Base-by-base conservation (phyloP, 179 eudicot species). In the Spinacia oleracea region DNA sequence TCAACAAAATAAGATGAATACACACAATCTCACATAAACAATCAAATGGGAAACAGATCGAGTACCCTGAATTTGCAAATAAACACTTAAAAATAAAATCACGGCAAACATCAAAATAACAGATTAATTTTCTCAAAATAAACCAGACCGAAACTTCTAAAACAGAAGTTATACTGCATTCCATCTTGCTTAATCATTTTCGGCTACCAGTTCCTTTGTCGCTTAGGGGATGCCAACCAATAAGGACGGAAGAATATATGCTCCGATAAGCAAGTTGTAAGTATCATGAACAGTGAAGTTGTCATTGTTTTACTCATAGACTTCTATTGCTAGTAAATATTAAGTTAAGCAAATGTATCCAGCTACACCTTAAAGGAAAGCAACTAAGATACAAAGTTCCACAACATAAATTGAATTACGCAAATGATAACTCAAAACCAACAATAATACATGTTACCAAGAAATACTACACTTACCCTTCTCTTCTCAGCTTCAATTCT, bases 401-500 rank as follows among this genome's bases (percentile, higher is more conserved):
- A 6, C 16, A 11, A 73, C 1, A 75, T 1, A 34, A 27, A 18
- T 9, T n/a, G 15, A 16, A 21, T 53, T 16, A 40, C 10, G 60
- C 12, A 67, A 63, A 31, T 31, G 32, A 15, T n/a, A 25, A 35
- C 60, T 25, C 27, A 5, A 29, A 75, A 38, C 27, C 50, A 66
- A 31, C 40, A 18, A 76, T 40, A 69, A 25, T 20, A 9, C 32
- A 27, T 55, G 73, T 59, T 18, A 29, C 23, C n/a, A 43, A 9
- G 67, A 72, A 3, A 50, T 29, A 58, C 60, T n/a, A 53, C 9
- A 63, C 79, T 81, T 83, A 95, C 98, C 92, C 97, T 85, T 81
- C 64, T 80, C 85, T 96, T 96, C 88, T 96, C 99, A 58, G 96
- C 91, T 83, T 96, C 97, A 76, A 95, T 93, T 84, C 97, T 95